Evolutionary conservation across 2,329 filamentous ascomycete species (phyloP).

Genomic region (Penicillium sp.): DNA sequence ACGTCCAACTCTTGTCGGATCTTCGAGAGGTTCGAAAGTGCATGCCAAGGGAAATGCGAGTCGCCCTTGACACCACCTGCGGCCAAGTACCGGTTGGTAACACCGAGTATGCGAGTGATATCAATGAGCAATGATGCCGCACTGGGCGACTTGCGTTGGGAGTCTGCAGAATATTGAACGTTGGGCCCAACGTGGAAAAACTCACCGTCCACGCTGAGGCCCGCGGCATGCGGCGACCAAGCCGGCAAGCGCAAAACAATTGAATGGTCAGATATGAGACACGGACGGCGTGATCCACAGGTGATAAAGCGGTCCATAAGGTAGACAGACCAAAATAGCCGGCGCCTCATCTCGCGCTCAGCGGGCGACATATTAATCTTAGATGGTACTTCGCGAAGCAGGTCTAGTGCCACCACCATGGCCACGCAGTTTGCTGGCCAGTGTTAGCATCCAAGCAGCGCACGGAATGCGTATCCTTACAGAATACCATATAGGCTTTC

Average conservation of each 20-base stretch:
- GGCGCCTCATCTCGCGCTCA: conserved; percentile 70
- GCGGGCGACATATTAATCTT: conserved; percentile 58
- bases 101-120: conserved; percentile 74
- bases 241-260: conserved; percentile 71
- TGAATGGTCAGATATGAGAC: conserved; percentile 71
- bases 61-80: conserved; percentile 83
- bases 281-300: conserved; percentile 75
- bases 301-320: conserved; percentile 78
- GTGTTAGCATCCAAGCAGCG: background rate
- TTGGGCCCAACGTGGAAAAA: conserved; percentile 78
- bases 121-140: conserved; percentile 78
- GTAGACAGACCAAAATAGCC: conserved; percentile 88
- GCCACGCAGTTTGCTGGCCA: conserved; percentile 65
- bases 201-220: conserved; percentile 66
- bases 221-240: conserved; percentile 61
- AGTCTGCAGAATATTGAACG: conserved; percentile 65
- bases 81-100: conserved; percentile 77
- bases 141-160: conserved; percentile 66
- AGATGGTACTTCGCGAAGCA: conserved; percentile 69
- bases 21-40: conserved; percentile 76
- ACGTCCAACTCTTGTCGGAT: conserved; percentile 80
- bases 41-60: conserved; percentile 87
- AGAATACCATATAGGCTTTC: conserved; percentile 80
- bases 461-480: conserved; percentile 43
- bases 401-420: conserved; percentile 76